phyloP scores from a whole-genome alignment of 2,329 filamentous ascomycete species.

The Neonectria magnoliae region DNA sequence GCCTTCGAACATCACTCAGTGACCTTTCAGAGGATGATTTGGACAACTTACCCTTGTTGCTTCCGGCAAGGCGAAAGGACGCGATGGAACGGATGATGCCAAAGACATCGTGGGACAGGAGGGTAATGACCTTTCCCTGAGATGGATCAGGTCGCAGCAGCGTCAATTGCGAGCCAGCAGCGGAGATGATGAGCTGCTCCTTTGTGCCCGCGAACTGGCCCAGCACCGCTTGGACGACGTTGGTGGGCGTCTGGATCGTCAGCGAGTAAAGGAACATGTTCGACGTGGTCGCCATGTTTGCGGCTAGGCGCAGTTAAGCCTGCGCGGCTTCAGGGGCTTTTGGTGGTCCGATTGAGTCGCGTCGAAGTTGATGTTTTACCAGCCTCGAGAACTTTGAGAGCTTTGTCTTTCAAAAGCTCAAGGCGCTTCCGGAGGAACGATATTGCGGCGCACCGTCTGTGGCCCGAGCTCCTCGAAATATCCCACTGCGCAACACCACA shows the following conservation, averaged over 20 bases:
- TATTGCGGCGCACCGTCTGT: constrained; percentile 46
- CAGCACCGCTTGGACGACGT: constrained; percentile 88
- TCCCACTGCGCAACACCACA: constrained; percentile 39
- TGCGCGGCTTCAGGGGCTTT: constrained; percentile 55
- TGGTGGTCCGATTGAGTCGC: constrained; percentile 42
- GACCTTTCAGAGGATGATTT: constrained; percentile 58
- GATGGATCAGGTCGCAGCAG: constrained; percentile 87
- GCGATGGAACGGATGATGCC: constrained; percentile 92
- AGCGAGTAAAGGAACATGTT: constrained; percentile 99
- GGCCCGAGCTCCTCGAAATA: constrained; percentile 47
- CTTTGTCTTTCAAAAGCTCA: constrained; percentile 47
- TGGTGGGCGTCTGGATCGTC: constrained; percentile 92
- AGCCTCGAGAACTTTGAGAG: constrained; percentile 38
- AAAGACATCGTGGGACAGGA: constrained; percentile 94
- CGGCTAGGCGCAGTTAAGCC: constrained; percentile 60
- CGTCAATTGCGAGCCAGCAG: constrained; percentile 87
- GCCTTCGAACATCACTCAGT: constrained; percentile 71
- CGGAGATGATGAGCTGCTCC: constrained; percentile 97
- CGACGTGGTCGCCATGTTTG: constrained; percentile 92
- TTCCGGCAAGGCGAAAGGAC: constrained; percentile 90
- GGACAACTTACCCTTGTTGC: constrained; percentile 86
- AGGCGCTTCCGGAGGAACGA: constrained; percentile 46
- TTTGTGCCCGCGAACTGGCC: constrained; percentile 97
- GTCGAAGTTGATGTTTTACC: constrained; percentile 37
- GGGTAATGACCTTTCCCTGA: constrained; percentile 84